Percentiles rank a stretch among this genome's conserved stretches.
Evolutionary conservation across 257 asterid species (phyloP).

Genomic region (Lantana camara): DNA sequence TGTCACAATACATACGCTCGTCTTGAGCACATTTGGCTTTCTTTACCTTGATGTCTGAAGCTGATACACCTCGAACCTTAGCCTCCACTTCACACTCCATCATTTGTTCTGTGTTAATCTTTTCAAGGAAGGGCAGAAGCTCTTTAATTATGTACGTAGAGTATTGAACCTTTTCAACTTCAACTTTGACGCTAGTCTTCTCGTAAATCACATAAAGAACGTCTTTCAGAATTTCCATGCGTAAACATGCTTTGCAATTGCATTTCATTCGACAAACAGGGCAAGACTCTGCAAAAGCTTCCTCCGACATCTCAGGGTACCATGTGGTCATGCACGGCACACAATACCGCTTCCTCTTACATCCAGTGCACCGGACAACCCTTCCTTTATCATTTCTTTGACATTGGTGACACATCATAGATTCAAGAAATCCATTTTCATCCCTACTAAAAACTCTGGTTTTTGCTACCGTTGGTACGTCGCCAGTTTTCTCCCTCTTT

Average conservation of each 20-base stretch:
- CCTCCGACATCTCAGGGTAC: constrained; percentile 65
- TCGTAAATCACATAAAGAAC: too few species aligned
- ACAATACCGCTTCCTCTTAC: constrained; percentile 52
- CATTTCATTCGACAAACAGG: constrained; percentile 73
- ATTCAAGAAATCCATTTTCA: constrained; percentile 33
- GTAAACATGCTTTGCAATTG: constrained; percentile 76
- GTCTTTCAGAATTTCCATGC: constrained; percentile 48
- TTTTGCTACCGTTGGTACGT: too few species aligned
- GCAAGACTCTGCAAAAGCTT: constrained; percentile 58
- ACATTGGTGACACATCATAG: constrained; percentile 58
- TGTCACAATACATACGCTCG: constrained; percentile 56
- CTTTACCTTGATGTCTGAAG: constrained; percentile 35
- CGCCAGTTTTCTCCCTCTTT: too few species aligned
- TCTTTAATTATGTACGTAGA: constrained; percentile 41
- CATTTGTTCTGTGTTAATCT: constrained; percentile 50
- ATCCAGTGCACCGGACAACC: constrained; percentile 50
- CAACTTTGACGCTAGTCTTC: constrained; percentile 16
- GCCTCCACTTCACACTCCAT: constrained; percentile 55
- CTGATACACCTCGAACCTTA: constrained; percentile 48
- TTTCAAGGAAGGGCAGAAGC: constrained; percentile 60
- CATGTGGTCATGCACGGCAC: constrained; percentile 40
- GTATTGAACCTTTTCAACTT: constrained; percentile 39
- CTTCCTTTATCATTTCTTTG: constrained; percentile 48
- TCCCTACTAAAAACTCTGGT: too few species aligned
- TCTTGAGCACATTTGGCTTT: constrained; percentile 16